A percentile compares a stretch with the other conserved stretches of the same genome.
These are phyloP conservation scores for Brassica incana DNA, from an alignment of 345 rosid genomes.

Conservation along the genomic window DNA sequence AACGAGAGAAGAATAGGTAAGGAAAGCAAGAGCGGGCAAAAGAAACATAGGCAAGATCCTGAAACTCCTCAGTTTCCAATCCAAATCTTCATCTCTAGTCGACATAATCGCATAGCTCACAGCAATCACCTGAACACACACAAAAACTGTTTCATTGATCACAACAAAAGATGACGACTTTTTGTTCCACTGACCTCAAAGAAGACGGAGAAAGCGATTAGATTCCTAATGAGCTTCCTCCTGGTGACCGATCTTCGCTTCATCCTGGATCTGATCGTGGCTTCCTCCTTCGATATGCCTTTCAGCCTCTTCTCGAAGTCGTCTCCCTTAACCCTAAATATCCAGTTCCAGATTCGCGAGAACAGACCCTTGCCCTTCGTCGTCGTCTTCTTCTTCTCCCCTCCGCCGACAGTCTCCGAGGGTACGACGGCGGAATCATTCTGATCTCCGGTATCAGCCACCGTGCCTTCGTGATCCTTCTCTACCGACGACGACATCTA, in stretches of 20 bases:
- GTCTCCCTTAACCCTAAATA: slow-evolving; percentile 60
- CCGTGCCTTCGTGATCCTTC: slow-evolving; percentile 20
- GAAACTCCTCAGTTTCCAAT: slow-evolving; percentile 71
- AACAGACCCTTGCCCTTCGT: slow-evolving; percentile 51
- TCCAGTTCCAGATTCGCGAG: slow-evolving; percentile 64
- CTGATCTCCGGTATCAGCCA: slow-evolving; percentile 13
- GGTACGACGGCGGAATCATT: not conserved
- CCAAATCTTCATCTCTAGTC: slow-evolving; percentile 59
- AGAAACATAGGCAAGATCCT: slow-evolving; percentile 71
- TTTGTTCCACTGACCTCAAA: slow-evolving; percentile 53
- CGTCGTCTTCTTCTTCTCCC: slow-evolving; percentile 16
- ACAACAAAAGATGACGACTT: not conserved
- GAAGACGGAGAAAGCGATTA: slow-evolving; percentile 64
- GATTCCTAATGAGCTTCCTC: slow-evolving; percentile 57
- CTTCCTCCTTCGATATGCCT: slow-evolving; percentile 78
- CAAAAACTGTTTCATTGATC: not conserved
- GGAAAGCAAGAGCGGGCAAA: slow-evolving; percentile 56
- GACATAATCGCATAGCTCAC: slow-evolving; percentile 69
- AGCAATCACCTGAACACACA: slow-evolving; percentile 53
- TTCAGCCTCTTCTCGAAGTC: slow-evolving; percentile 90
- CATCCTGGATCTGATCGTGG: slow-evolving; percentile 55
- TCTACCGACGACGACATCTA: slow-evolving; percentile 21
- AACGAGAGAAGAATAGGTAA: slow-evolving; percentile 49
- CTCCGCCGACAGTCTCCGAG: not conserved
- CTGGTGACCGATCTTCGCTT: slow-evolving; percentile 58